phyloP scores from a whole-genome alignment of 176 grass and related monocot genomes.

The Coix lacrymajobi region DNA sequence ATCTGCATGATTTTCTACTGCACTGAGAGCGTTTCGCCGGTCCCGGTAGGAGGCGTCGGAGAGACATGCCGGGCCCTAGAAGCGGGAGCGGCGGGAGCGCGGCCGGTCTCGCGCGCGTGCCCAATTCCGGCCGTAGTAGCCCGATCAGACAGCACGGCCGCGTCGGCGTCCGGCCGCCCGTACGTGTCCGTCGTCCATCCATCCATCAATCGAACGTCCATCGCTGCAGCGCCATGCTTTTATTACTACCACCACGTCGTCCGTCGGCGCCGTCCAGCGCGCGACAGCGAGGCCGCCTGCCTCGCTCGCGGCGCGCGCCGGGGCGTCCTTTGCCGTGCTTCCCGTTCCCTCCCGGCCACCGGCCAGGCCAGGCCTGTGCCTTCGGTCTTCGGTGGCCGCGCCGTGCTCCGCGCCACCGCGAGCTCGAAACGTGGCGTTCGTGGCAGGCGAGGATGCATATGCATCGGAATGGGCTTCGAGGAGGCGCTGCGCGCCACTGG shows the following conservation, averaged over 20 bases:
- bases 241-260: too few species aligned
- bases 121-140: not conserved
- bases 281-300: conserved; percentile 3
- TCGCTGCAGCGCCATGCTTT: not conserved
- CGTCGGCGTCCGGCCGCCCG: not conserved
- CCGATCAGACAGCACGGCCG: not conserved
- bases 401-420: not conserved
- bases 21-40: not conserved
- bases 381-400: not conserved
- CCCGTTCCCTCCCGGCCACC: not conserved
- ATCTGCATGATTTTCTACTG: not conserved
- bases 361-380: too few species aligned
- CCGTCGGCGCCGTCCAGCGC: not conserved
- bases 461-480: conserved; percentile 30
- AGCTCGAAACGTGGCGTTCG: conserved; percentile 47
- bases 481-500: not conserved
- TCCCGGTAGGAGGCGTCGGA: not conserved
- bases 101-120: not conserved
- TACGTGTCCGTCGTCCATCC: not conserved
- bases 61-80: not conserved
- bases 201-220: not conserved
- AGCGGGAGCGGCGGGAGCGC: not conserved
- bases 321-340: conserved; percentile 1
- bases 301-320: not conserved
- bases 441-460: conserved; percentile 29